Base-by-base conservation (phyloP, 1,139 yeast genomes). In the Debaryomyces subglobosus region DNA sequence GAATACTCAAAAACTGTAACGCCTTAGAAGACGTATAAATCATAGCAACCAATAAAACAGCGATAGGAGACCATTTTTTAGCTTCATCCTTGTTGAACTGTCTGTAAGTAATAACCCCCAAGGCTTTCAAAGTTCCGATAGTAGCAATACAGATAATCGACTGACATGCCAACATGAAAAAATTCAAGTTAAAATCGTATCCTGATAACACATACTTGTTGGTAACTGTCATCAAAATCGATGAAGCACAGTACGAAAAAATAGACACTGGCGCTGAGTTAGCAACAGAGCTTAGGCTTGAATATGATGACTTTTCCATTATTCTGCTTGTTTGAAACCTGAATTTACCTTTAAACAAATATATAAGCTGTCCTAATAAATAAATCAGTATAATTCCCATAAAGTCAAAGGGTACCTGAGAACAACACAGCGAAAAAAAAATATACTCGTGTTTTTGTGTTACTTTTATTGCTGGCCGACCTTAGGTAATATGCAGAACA, bases 21-120 rank as follows among this genome's bases (percentile, higher is more conserved):
- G 99, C 97, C 79, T 91, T 94, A 52, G 97, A 89, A 42, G 96
- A 89, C 52, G 99, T 95, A 78, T 92, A 95, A 68, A 92, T 92
- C 98, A 94, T 94, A 49, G 84, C 77, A 39, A 92, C 98, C 65
- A 95, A 81, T 62, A 91, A 74, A 56, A 90, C 74, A 3, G 97
- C 95, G 62, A 94, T 91, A 49, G 99, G 98, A 54, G 89, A 83
- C 99, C 94, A 87, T 72, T 90, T 89, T 71, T 86, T 89, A 53
- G 97, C 97, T 72, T 94, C 99, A 48, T 83, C 86, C 58, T 77
- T 72, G 77, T 89, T 90, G 71, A 89, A 85, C 56, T 86, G 86
- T 69, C 98, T 86, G 77, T 87, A 92, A 56, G 86, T 87, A 68
- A 94, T 91, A 54, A 89, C 74, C 45, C 89, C 90, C 49, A 86